Evolutionary conservation across 768 basidiomycete genomes (phyloP).

Genomic region (Calocybe cyanea): DNA sequence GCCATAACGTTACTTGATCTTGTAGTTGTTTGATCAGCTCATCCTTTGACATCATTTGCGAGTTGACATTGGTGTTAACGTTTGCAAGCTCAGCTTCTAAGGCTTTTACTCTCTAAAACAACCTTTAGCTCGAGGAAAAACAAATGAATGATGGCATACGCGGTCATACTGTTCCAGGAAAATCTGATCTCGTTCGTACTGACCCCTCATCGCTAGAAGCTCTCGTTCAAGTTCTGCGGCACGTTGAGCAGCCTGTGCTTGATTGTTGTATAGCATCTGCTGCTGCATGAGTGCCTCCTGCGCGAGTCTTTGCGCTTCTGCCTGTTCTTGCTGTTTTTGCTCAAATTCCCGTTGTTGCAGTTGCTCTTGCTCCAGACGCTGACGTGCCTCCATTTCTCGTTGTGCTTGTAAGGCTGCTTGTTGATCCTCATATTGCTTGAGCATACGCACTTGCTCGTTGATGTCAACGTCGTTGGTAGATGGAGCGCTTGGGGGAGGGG

Average conservation of each 20-base stretch:
- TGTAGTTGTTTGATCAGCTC: conserved; percentile 94
- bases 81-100: conserved; percentile 85
- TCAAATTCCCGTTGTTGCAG: conserved; percentile 88
- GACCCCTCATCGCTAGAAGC: conserved; percentile 88
- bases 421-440: conserved; percentile 95
- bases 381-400: conserved; percentile 79
- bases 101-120: conserved; percentile 83
- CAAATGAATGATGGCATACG: conserved; percentile 42
- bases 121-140: conserved; percentile 1
- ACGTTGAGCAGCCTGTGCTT: conserved; percentile 68
- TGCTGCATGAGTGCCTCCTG: conserved; percentile 89
- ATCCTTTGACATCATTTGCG: conserved; percentile 89
- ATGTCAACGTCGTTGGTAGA: conserved; percentile 68
- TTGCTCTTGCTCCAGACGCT: conserved; percentile 71
- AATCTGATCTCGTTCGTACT: conserved; percentile 97
- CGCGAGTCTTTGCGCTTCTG: conserved; percentile 81
- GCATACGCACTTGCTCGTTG: conserved; percentile 87
- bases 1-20: conserved; percentile 95
- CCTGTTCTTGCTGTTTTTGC: conserved; percentile 81
- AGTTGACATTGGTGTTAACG: conserved; percentile 70
- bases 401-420: conserved; percentile 82
- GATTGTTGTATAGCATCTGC: conserved; percentile 75
- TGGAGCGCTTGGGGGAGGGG: conserved; percentile 72
- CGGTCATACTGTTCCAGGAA: conserved; percentile 97
- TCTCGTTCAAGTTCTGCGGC: conserved; percentile 84